A percentile compares a stretch with the other conserved stretches of the same genome.
Conservation (phyloP, 2,329 filamentous ascomycete genomes). For the Fusarium humuli region DNA sequence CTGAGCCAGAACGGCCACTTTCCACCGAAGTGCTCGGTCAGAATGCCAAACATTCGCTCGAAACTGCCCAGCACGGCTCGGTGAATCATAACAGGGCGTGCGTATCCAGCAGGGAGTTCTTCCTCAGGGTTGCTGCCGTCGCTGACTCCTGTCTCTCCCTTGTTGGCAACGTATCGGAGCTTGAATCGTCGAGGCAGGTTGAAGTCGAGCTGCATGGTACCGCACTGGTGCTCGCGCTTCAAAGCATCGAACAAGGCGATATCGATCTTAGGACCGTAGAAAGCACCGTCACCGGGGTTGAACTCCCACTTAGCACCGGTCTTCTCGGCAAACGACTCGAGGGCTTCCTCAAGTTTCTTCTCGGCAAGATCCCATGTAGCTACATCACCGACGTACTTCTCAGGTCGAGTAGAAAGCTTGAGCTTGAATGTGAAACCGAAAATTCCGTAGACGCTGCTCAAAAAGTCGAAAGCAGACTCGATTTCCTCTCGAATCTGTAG, state of each 20-base stretch:
- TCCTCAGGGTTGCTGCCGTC: slow-evolving; percentile 57
- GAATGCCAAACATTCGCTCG: slow-evolving; percentile 75
- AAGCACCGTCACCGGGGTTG: slow-evolving; percentile 95
- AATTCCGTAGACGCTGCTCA: slow-evolving; percentile 78
- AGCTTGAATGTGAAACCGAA: slow-evolving; percentile 80
- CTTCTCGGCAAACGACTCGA: slow-evolving; percentile 77
- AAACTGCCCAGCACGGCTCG: slow-evolving; percentile 82
- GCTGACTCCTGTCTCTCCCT: slow-evolving; percentile 56
- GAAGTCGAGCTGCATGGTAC: slow-evolving; percentile 96
- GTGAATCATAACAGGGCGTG: slow-evolving; percentile 87
- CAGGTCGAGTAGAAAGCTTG: slow-evolving; percentile 89
- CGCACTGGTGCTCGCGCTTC: slow-evolving; percentile 68
- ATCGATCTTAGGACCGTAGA: slow-evolving; percentile 99
- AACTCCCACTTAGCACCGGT: slow-evolving; percentile 82
- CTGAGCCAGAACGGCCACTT: slow-evolving; percentile 93
- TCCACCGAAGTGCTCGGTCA: slow-evolving; percentile 86
- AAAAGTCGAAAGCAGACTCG: slow-evolving; percentile 86
- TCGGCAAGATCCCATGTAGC: slow-evolving; percentile 93
- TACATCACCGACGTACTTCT: slow-evolving; percentile 88
- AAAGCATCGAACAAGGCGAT: slow-evolving; percentile 93
- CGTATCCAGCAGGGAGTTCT: slow-evolving; percentile 74
- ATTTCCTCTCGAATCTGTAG: slow-evolving; percentile 64
- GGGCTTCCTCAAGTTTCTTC: slow-evolving; percentile 78
- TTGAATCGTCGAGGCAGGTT: slow-evolving; percentile 68
- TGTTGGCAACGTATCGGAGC: slow-evolving; percentile 63